These are phyloP conservation scores for Evansstolkia leycettana DNA, from an alignment of 495 filamentous ascomycete species.

Conservation along the genomic window DNA sequence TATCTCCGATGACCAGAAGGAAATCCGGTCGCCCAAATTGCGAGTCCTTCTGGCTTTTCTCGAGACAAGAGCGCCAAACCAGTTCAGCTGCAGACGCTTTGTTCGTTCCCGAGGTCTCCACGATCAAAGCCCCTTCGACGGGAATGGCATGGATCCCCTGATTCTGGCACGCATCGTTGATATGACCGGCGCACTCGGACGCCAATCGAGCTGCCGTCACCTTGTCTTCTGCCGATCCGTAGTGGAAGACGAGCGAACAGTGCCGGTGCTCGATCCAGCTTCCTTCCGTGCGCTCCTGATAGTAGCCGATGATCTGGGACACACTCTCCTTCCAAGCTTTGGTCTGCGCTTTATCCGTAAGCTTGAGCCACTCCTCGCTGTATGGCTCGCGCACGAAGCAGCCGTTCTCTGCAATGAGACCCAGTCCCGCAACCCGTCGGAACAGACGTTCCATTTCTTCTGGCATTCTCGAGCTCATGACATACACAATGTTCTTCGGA, in stretches of 20 bases:
- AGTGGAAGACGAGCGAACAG: conserved; percentile 80
- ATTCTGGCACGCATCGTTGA: conserved; percentile 79
- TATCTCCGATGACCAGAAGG: conserved; percentile 75
- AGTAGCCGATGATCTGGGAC: conserved; percentile 67
- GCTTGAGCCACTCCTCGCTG: conserved; percentile 55
- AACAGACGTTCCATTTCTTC: conserved; percentile 84
- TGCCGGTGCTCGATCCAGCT: conserved; percentile 76
- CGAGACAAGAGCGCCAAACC: conserved; percentile 49
- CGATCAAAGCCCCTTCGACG: conserved; percentile 61
- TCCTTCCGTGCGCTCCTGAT: conserved; percentile 75
- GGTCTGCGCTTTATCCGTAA: conserved; percentile 56
- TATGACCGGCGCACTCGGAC: conserved; percentile 77
- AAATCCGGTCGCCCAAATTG: conserved; percentile 50
- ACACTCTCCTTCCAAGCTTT: conserved; percentile 68
- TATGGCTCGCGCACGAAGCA: conserved; percentile 69
- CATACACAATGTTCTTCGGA: conserved; percentile 71
- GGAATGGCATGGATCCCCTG: conserved; percentile 76
- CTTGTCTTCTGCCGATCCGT: conserved; percentile 67
- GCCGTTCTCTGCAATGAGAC: conserved; percentile 85
- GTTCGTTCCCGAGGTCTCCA: conserved; percentile 70
- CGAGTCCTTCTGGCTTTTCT: conserved; percentile 17
- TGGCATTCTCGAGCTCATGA: conserved; percentile 77
- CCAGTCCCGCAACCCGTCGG: conserved; percentile 61
- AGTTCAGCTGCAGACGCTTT: conserved; percentile 66
- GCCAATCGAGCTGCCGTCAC: conserved; percentile 62